Evolutionary conservation across 2,329 filamentous ascomycete species (phyloP).

Genomic region (Ilyonectria destructans): DNA sequence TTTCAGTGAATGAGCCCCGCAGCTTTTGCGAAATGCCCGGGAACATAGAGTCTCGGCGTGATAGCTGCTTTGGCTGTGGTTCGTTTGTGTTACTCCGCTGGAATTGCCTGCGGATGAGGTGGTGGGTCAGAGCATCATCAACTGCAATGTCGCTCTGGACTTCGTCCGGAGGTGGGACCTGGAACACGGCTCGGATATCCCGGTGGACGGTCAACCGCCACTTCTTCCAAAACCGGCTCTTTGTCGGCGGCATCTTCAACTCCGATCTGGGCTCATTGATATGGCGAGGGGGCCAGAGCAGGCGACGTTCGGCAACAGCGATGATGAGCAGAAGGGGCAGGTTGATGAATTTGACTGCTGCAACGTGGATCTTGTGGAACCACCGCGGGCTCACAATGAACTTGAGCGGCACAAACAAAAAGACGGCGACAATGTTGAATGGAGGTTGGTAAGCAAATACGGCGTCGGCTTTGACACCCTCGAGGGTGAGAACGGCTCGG

Average conservation of each 20-base stretch:
- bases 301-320: slow-evolving; percentile 78
- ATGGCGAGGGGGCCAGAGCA: slow-evolving; percentile 70
- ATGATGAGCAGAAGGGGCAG: slow-evolving; percentile 82
- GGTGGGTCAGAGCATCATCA: slow-evolving; percentile 72
- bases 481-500: slow-evolving; percentile 84
- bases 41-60: slow-evolving; percentile 72
- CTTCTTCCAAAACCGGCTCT: slow-evolving; percentile 75
- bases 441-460: slow-evolving; percentile 88
- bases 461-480: slow-evolving; percentile 88
- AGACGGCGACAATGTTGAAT: slow-evolving; percentile 85
- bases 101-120: slow-evolving; percentile 73
- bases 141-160: slow-evolving; percentile 71
- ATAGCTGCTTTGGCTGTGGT: slow-evolving; percentile 52
- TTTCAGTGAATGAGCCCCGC: slow-evolving; percentile 64
- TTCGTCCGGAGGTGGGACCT: slow-evolving; percentile 77
- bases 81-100: slow-evolving; percentile 62
- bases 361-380: slow-evolving; percentile 93
- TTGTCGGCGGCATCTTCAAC: slow-evolving; percentile 45
- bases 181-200: slow-evolving; percentile 82
- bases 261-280: slow-evolving; percentile 34
- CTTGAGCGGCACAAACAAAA: slow-evolving; percentile 83
- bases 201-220: slow-evolving; percentile 80
- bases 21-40: slow-evolving; percentile 66
- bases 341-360: slow-evolving; percentile 81
- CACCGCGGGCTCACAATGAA: slow-evolving; percentile 84